These are phyloP conservation scores for Suillus alpinus DNA, from an alignment of 768 basidiomycete genomes.

Conservation along the genomic window DNA sequence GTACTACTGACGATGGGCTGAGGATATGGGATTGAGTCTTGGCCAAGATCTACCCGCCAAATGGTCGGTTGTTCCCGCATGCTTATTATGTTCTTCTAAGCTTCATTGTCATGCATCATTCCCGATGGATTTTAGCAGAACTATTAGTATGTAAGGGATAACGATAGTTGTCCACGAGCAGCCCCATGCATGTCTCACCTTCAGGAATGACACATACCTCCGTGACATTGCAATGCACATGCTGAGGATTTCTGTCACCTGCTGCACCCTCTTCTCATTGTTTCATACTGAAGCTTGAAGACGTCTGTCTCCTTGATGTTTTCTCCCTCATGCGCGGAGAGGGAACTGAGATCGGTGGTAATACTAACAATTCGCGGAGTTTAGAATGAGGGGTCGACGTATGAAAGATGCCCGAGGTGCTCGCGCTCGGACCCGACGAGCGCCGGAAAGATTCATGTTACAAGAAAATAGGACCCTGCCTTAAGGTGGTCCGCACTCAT, in stretches of 20 bases:
- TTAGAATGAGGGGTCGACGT: not conserved
- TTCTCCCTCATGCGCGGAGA: not conserved
- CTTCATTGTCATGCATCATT: not conserved
- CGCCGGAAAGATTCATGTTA: not conserved
- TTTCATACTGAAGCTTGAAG: not conserved
- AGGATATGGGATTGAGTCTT: not conserved
- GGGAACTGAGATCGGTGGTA: not conserved
- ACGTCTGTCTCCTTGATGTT: not conserved
- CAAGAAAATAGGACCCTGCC: not conserved
- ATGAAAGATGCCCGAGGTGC: not conserved
- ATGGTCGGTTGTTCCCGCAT: not conserved
- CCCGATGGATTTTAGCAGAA: not conserved
- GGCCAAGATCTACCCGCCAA: not conserved
- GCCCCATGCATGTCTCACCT: not conserved
- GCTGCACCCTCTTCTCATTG: not conserved
- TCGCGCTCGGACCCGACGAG: not conserved
- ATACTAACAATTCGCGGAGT: not conserved
- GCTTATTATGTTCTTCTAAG: too few species aligned
- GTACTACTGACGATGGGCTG: too few species aligned
- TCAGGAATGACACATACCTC: not conserved
- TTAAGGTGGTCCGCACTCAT: too few species aligned
- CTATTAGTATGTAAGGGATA: not conserved
- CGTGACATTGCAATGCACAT: not conserved
- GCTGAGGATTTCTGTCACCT: not conserved
- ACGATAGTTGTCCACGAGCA: not conserved